Percentiles rank a stretch among this genome's conserved stretches.
Evolutionary conservation across 305 asterid genomes (phyloP).

Genomic region (Coffea humblotiana): DNA sequence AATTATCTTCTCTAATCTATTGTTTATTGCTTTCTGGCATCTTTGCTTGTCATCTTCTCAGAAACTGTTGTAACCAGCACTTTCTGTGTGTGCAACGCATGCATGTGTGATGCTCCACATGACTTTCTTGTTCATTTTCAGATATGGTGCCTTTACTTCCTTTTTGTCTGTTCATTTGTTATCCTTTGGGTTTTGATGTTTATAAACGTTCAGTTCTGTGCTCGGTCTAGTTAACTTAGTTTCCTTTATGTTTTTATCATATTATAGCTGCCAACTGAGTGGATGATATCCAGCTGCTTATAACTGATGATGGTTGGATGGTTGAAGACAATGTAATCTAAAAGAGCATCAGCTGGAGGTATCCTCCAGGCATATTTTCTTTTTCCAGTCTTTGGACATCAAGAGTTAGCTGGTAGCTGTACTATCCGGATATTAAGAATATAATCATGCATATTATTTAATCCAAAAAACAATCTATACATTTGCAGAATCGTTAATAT

Average conservation of each 20-base stretch:
- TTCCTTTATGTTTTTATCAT: background rate
- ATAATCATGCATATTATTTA: background rate
- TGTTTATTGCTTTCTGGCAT: too few relatives aligned
- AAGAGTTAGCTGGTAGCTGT: slow-evolving; percentile 5
- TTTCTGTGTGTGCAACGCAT: too few relatives aligned
- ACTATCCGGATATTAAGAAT: background rate
- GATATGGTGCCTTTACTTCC: background rate
- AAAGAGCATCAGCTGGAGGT: slow-evolving; percentile 20
- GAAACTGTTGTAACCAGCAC: too few relatives aligned
- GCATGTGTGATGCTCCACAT: background rate
- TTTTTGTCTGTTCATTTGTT: background rate
- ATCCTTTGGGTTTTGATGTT: slow-evolving; percentile 1
- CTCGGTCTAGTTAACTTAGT: background rate
- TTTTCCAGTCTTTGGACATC: background rate
- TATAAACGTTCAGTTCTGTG: background rate
- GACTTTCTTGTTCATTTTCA: background rate
- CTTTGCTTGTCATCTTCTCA: too few relatives aligned
- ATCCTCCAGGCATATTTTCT: slow-evolving; percentile 9
- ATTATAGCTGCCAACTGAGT: slow-evolving; percentile 46
- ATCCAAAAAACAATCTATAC: too few relatives aligned
- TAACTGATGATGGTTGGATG: slow-evolving; percentile 61
- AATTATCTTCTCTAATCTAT: too few relatives aligned
- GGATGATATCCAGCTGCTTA: slow-evolving; percentile 47
- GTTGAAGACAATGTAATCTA: slow-evolving; percentile 5
- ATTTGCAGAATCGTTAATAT: too few relatives aligned